Conservation (phyloP, 208 protist species). For the Leishmania arabica region DNA sequence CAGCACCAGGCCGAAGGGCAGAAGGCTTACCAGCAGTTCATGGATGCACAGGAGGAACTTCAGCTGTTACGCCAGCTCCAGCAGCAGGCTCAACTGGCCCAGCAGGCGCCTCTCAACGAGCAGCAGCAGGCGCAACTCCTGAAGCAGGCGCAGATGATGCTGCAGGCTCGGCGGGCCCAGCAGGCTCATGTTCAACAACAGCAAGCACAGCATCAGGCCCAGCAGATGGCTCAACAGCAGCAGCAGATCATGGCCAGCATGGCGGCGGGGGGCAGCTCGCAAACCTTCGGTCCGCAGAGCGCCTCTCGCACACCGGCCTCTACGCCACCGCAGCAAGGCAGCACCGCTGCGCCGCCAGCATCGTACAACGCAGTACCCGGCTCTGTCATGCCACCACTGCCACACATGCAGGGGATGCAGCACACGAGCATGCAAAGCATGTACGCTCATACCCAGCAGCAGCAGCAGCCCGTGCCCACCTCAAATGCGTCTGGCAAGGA, state of each 20-base stretch:
- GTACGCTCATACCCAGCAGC: not conserved
- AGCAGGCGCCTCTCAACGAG: conserved; percentile 12
- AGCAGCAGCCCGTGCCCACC: conserved; percentile 1
- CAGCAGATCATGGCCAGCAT: conserved; percentile 8
- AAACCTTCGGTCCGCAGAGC: conserved; percentile 3
- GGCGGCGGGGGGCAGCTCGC: not conserved
- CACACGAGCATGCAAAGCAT: not conserved
- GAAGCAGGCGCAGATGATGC: conserved; percentile 21
- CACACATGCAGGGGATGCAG: not conserved
- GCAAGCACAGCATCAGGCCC: conserved; percentile 25
- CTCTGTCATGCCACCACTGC: not conserved
- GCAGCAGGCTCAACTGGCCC: conserved; percentile 11
- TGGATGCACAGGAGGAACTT: conserved; percentile 29
- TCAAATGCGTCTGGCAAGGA: not conserved
- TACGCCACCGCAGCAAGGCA: conserved; percentile 31
- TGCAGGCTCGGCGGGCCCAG: conserved; percentile 16
- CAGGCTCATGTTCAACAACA: conserved; percentile 21
- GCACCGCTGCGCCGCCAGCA: conserved; percentile 14
- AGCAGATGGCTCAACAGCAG: conserved; percentile 19
- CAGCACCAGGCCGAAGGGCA: conserved; percentile 14
- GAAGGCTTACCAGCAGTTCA: conserved; percentile 17
- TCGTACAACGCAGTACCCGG: conserved; percentile 4
- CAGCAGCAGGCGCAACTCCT: conserved; percentile 25
- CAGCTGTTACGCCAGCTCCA: conserved; percentile 25
- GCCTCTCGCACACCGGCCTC: conserved; percentile 12